Evolutionary conservation across 2,329 filamentous ascomycete species (phyloP), one percentile per base, ranked within the genome.

Genomic region (Trichoderma cornu-damae): DNA sequence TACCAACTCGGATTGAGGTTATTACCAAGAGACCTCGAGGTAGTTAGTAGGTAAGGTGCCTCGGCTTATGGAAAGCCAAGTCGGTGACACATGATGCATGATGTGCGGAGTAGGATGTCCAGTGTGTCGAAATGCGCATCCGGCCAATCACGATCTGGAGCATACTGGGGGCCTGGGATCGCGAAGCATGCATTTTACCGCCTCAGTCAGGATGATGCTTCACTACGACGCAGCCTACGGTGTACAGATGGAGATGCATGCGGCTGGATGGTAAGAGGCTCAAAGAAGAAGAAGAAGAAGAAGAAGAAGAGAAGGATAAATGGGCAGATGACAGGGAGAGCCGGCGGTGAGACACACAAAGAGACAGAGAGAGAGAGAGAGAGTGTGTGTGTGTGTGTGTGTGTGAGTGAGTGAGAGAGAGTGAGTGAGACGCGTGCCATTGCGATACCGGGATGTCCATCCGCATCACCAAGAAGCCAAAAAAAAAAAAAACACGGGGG

Each of bases 301-400:
- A n/a, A n/a, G n/a, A n/a, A n/a, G n/a, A n/a, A n/a, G n/a, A n/a
- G n/a, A n/a, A n/a, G n/a, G n/a, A n/a, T n/a, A n/a, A n/a, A n/a
- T 20, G 24, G 32, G n/a, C 38, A 30, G 42, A 55, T 55, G 52
- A 47, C 52, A 46, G 52, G 52, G 52, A 55, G 52, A 55, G 52
- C 52, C 52, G 52, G 52, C 52, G 52, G 52, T 55, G 52, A 47
- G 51, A 8, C n/a, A n/a, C n/a, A n/a, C n/a, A n/a, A n/a, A n/a
- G n/a, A n/a, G n/a, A n/a, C n/a, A n/a, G n/a, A n/a, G n/a, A n/a
- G n/a, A n/a, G n/a, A n/a, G n/a, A n/a, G n/a, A n/a, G n/a, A n/a
- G n/a, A n/a, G n/a, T n/a, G n/a, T n/a, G n/a, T n/a, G n/a, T n/a
- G n/a, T n/a, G n/a, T n/a, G n/a, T n/a, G n/a, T n/a, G n/a, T n/a